Base-by-base conservation (phyloP, 208 protist species). In the Trichomonas vaginalis region DNA sequence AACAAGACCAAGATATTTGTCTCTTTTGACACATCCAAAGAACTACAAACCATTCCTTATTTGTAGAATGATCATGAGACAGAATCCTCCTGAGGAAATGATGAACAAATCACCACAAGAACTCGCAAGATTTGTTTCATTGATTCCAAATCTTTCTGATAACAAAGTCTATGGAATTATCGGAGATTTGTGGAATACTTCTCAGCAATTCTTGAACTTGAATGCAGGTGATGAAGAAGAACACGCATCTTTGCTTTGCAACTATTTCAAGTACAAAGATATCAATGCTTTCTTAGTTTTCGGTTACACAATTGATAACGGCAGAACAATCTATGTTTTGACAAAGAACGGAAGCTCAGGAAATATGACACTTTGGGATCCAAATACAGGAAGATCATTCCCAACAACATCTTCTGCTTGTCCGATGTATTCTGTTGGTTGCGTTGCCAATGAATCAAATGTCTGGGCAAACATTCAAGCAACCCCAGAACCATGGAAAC, bases 191-290 rank as follows among this genome's bases (percentile, higher is more conserved):
- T 92, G 86, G 86, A 48, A 27, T 39, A 92, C 86, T 17, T 92
- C 45, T 27, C 45, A 51, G 37, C n/a, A 92, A 27, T 92, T 92
- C 45, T 51, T 92, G 27, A 51, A n/a, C 15, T 32, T 51, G 4
- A 92, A 92, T 39, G 40, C 45, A 39, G 86, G 86, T 4, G 86
- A 92, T 51, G 86, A 92, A 35, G 82, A 88, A 88, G 86, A 92
- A 39, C 86, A 92, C 17, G 86, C 86, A 17, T 17, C 45, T 10
- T 15, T 92, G 1, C 37, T 92, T n/a, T 92, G 86, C 45, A 92
- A 92, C 32, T 56, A 17, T 17, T 92, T 51, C 45, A 92, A 92
- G n/a, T 56, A 17, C 8, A 92, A 14, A 1, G 56, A 70, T 70
- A 70, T 70, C 1, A 45, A 92, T 32, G 40, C 86, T 51, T 92